Conservation (phyloP, 2,329 filamentous ascomycete genomes). For the Tetracladium maxilliforme region DNA sequence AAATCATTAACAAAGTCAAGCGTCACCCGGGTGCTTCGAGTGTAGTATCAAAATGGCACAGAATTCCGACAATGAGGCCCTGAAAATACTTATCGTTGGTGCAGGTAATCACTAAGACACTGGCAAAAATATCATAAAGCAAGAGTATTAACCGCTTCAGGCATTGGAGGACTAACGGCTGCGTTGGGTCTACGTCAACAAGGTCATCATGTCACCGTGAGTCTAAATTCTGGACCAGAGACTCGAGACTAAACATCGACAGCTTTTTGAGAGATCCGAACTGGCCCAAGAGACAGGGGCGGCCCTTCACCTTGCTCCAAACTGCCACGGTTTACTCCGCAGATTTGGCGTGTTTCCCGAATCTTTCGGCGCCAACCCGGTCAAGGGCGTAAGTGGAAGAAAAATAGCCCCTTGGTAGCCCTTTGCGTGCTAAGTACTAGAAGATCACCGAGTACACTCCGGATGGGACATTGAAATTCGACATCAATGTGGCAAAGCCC, state of each 20-base stretch:
- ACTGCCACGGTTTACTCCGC: constrained; percentile 39
- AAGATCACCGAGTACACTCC: constrained; percentile 20
- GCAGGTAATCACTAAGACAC: no score
- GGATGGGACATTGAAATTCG: constrained; percentile 16
- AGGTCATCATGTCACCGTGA: constrained; percentile 29
- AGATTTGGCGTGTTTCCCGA: constrained; percentile 25
- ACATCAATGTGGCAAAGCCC: constrained; percentile 17
- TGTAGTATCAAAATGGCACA: no score
- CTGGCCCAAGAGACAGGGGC: constrained; percentile 42
- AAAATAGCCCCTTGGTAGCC: no score
- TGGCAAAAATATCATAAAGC: no score
- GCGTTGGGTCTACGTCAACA: constrained; percentile 36
- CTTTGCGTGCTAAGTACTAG: constrained; percentile 5
- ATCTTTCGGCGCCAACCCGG: constrained; percentile 20
- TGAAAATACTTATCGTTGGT: no score
- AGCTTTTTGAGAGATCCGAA: constrained; percentile 40
- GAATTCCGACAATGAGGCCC: no score
- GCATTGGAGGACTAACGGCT: constrained; percentile 36
- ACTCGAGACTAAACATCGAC: neutral
- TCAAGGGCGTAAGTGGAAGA: constrained; percentile 14
- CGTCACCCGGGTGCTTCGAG: no score
- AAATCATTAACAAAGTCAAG: no score
- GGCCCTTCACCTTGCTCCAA: constrained; percentile 47
- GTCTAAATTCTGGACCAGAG: constrained; percentile 2
- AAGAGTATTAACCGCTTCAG: no score